Evolutionary conservation across 805 yeast genomes (phyloP).

Genomic region (Candida maesae): DNA sequence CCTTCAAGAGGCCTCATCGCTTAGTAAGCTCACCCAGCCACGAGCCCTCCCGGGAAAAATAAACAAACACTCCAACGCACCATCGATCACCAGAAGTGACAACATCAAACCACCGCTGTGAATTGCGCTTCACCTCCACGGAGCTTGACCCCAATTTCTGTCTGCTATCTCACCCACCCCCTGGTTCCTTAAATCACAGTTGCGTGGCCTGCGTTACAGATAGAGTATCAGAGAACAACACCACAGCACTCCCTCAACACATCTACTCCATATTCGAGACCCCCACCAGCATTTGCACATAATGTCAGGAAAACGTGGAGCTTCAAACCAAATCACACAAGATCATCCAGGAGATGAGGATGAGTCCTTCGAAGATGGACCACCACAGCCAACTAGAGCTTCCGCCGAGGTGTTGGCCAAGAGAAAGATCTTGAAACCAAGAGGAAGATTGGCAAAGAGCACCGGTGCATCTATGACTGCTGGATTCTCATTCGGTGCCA

Average conservation of each 20-base stretch:
- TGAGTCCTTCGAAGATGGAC: slow-evolving; percentile 37
- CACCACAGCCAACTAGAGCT: slow-evolving; percentile 41
- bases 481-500: slow-evolving; percentile 9
- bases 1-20: too few species aligned
- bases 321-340: slow-evolving; percentile 58
- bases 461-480: slow-evolving; percentile 13
- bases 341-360: slow-evolving; percentile 37
- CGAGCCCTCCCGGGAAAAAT: neutral
- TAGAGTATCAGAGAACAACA: too few species aligned
- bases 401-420: slow-evolving; percentile 58
- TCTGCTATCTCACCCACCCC: too few species aligned
- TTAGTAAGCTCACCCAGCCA: slow-evolving; percentile 1
- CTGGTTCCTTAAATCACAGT: too few species aligned
- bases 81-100: too few species aligned
- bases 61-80: neutral
- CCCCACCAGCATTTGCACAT: neutral
- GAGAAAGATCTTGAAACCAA: slow-evolving; percentile 66
- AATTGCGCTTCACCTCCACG: too few species aligned
- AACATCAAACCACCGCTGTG: too few species aligned
- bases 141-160: too few species aligned
- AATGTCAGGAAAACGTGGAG: slow-evolving; percentile 66
- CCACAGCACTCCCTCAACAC: neutral
- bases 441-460: slow-evolving; percentile 32
- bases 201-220: too few species aligned
- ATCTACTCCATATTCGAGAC: too few species aligned